These are phyloP conservation scores for Rosa rugosa DNA, from an alignment of 306 rosid genomes.

Conservation along the genomic window DNA sequence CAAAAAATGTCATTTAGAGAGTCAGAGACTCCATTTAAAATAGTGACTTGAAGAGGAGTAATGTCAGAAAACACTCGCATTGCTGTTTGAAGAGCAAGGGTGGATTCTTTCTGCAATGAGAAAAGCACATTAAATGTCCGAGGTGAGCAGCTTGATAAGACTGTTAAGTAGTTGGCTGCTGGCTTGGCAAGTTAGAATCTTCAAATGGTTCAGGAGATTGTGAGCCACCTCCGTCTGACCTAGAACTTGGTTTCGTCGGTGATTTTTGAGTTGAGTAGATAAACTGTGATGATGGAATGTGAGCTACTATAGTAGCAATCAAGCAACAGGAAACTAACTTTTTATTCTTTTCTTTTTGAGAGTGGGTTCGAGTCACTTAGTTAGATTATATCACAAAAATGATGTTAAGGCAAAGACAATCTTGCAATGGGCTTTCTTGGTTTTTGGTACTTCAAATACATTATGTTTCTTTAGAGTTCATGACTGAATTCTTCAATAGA, in stretches of 20 bases:
- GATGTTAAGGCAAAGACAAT: background rate
- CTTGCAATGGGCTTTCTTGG: background rate
- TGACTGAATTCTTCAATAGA: background rate
- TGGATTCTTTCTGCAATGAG: background rate
- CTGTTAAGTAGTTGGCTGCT: background rate
- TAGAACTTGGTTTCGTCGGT: background rate
- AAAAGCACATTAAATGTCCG: background rate
- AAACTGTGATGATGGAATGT: background rate
- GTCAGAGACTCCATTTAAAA: background rate
- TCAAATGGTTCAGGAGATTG: too few relatives aligned
- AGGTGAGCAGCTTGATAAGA: background rate
- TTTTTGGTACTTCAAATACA: background rate
- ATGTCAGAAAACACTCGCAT: background rate
- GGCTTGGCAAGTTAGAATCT: background rate
- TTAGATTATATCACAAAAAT: background rate
- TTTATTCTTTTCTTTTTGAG: background rate
- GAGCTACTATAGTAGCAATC: background rate
- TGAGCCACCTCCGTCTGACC: background rate
- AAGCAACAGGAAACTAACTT: background rate
- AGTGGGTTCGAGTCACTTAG: background rate
- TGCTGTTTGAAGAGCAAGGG: background rate
- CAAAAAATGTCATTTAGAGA: background rate
- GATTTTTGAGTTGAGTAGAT: background rate
- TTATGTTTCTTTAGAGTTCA: background rate
- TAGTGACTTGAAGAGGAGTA: constrained; percentile 1